Percentiles rank a stretch among this genome's conserved stretches.
Evolutionary conservation across 371 early-diverging fungal genomes (phyloP).

Genomic region (Haplosporangium sp.): DNA sequence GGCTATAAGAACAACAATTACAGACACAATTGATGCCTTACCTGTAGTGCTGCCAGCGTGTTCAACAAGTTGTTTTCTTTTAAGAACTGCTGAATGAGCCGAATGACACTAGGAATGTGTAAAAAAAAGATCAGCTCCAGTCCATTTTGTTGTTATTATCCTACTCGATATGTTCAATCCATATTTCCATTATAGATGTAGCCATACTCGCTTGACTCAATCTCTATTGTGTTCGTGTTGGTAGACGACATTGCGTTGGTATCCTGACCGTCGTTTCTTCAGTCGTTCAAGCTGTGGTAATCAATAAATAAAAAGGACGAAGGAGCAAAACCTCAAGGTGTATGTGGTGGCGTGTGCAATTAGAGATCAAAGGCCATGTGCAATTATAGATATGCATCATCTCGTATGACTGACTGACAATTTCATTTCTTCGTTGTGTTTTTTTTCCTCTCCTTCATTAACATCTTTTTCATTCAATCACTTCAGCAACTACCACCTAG

Average conservation of each 20-base stretch:
- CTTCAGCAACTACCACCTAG: too few relatives aligned
- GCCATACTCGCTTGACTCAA: slow-evolving; percentile 75
- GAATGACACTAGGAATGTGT: slow-evolving; percentile 71
- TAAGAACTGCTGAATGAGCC: slow-evolving; percentile 90
- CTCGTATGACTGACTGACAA: not conserved
- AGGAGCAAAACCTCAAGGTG: not conserved
- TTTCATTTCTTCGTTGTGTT: not conserved
- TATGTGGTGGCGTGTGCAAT: slow-evolving; percentile 1
- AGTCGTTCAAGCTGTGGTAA: not conserved
- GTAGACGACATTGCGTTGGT: slow-evolving; percentile 19
- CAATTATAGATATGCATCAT: slow-evolving; percentile 11
- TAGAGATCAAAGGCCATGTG: not conserved
- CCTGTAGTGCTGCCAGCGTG: slow-evolving; percentile 78
- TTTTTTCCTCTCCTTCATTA: not conserved
- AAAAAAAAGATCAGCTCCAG: not conserved
- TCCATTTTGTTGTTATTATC: not conserved
- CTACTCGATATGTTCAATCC: not conserved
- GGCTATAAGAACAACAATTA: not conserved
- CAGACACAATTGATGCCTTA: slow-evolving; percentile 12
- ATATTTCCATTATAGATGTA: not conserved
- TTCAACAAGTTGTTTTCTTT: slow-evolving; percentile 87
- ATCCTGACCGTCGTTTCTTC: not conserved
- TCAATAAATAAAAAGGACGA: slow-evolving; percentile 2
- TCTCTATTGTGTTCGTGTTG: slow-evolving; percentile 62
- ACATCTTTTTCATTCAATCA: not conserved